phyloP scores from a whole-genome alignment of 768 basidiomycete species.

The Phlegmacium glaucopus region DNA sequence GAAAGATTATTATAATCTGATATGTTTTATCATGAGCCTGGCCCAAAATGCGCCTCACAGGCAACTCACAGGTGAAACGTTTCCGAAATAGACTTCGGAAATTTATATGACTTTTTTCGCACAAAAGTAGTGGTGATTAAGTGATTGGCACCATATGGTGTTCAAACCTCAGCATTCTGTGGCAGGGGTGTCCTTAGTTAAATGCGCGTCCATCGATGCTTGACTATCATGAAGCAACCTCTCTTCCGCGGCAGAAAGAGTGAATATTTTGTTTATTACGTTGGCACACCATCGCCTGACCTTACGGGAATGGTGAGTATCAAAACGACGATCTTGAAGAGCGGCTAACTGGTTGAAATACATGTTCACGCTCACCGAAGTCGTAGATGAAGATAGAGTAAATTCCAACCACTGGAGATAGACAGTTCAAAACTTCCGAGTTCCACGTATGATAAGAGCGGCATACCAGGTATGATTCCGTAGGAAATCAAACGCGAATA shows the following conservation, averaged over 20 bases:
- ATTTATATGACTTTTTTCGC: no score
- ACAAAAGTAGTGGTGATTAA: no score
- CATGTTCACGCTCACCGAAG: slow-evolving; percentile 69
- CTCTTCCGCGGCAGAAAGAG: slow-evolving; percentile 57
- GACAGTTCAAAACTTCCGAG: neutral
- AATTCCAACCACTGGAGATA: slow-evolving; percentile 41
- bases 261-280: slow-evolving; percentile 50
- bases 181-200: no score
- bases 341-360: slow-evolving; percentile 59
- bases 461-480: slow-evolving; percentile 53
- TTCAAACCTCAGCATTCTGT: neutral
- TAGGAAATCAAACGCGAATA: slow-evolving; percentile 48
- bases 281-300: slow-evolving; percentile 54
- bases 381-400: slow-evolving; percentile 64
- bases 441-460: neutral
- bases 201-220: slow-evolving; percentile 1
- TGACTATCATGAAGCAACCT: slow-evolving; percentile 25
- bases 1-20: no score
- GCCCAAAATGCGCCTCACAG: no score
- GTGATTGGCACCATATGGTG: no score
- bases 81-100: no score
- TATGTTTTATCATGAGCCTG: no score
- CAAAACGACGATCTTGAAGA: neutral
- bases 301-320: slow-evolving; percentile 25
- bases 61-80: no score